Evolutionary conservation across 129 eudicot species (phyloP), one percentile per base, ranked within the genome.

Genomic region (Saussurea involucrata): DNA sequence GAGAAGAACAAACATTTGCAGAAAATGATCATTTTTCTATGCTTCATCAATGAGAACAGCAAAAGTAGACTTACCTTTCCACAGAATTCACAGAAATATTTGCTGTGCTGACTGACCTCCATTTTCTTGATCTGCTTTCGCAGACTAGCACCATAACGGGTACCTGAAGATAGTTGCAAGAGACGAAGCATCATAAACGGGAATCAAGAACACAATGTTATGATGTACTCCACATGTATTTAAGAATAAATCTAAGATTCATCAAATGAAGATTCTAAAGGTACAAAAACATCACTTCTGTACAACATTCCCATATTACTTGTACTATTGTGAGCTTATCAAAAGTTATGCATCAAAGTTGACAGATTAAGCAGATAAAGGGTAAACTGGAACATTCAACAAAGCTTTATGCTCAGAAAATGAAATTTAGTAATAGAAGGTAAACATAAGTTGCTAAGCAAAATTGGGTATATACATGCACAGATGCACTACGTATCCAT

Each of bases 101-200:
- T 92, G 92, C 92, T 88, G 82, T 92, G 98, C 78, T 92, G 98
- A 34, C 92, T 86, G 64, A 92, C 94, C 78, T 92, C 98, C 98
- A 93, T 90, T 82, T 93, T 93, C 88, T 90, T 90, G 31, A 93
- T 93, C 90, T 90, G 97, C 88, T 93, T 93, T 13, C 98, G 91
- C 86, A 93, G 90, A 93, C 98, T 93, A 68, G 98, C 98, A 75
- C 98, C 98, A 84, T 93, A 93, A 36, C 98, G 92, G 76, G 98
- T 93, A 81, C 98, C 98, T 93, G 33, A 69, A 69, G 11, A 36
- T 7, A 3, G 28, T 1, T 24, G 63, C 55, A 44, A 46, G 5
- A 17, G 28, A 8, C 21, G 17, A 49, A 4, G 58, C 24, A 53
- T 17, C 40, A 63, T 5, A 15, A 64, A 7, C 2, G 22, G 49